Base-by-base conservation (phyloP, 1,284 basidiomycete species). In the Lentinus polychrous region DNA sequence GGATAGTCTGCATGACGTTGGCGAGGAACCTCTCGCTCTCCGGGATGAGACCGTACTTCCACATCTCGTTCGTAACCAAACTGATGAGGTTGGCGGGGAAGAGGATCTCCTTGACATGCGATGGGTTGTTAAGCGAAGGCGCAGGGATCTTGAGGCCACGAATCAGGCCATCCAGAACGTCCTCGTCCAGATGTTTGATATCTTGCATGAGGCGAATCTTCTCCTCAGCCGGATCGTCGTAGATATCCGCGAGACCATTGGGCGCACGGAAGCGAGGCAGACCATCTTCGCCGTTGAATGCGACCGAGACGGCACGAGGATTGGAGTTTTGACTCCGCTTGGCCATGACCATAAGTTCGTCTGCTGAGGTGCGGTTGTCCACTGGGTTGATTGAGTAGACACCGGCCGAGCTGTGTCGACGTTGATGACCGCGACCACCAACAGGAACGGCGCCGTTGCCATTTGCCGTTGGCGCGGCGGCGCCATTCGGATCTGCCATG, bases 1-100 rank as follows among this genome's bases (percentile, higher is more conserved):
- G 96, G 54, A 99, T 89, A 14, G 88, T 91, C 67, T 98, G 94
- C 95, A 99, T 99, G 49, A 99, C 91, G 62, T 97, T 98, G 35
- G 96, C 96, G 52, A 99, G 75, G 81, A 99, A 99, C 34, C 94
- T 79, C 67, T 99, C 96, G 67, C 93, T 96, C 67, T 99, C 95
- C 22, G 86, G 79, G 58, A 99, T 97, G 60, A 99, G 81, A 23
- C 94, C 94, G 61, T 97, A 93, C 71, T 98, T 98, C 96, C 96
- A 99, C 95, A 99, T 99, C 70, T 99, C 96, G 67, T 99, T 99
- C 17, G 94, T 96, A 52, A 97, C 88, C 44, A 99, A 74, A 60
- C 90, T 93, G 69, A 99, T 99, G 51, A 99, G 80, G 67, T 99
- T 98, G n/a, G 96, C 95, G 3, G 96, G 96, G 86, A 99, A 99